Percentiles rank a stretch among this genome's conserved stretches.
phyloP scores from a whole-genome alignment of 2,329 filamentous ascomycete species.

The Monosporascus sp. region DNA sequence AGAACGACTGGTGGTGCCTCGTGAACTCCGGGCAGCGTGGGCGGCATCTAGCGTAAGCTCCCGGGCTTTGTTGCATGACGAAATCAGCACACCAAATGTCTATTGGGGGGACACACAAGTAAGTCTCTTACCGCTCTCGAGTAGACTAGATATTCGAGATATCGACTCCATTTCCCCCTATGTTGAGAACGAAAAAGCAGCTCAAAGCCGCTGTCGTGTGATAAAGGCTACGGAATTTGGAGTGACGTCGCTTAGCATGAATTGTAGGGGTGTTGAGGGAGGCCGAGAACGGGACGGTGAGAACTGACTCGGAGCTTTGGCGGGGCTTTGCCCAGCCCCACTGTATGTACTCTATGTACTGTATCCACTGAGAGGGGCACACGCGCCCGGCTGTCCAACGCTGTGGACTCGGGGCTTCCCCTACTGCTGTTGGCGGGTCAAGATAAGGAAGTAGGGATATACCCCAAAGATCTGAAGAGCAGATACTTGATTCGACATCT shows the following conservation, averaged over 20 bases:
- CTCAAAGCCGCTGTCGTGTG: constrained; percentile 20
- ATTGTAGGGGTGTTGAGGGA: too few relatives aligned
- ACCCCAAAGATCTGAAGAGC: too few relatives aligned
- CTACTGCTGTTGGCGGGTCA: too few relatives aligned
- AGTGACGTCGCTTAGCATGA: neutral
- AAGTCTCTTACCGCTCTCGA: constrained; percentile 75
- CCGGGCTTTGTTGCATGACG: constrained; percentile 57
- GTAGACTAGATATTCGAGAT: constrained; percentile 84
- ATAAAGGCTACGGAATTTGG: neutral
- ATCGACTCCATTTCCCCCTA: constrained; percentile 78
- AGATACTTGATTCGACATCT: too few relatives aligned
- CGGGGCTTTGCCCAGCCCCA: neutral
- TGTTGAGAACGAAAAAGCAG: constrained; percentile 16
- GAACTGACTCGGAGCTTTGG: constrained; percentile 3
- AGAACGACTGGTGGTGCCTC: constrained; percentile 54
- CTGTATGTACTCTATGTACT: too few relatives aligned
- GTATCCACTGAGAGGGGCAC: too few relatives aligned
- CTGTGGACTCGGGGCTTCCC: too few relatives aligned
- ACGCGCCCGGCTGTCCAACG: too few relatives aligned
- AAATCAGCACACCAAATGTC: constrained; percentile 7
- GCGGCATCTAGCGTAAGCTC: constrained; percentile 97
- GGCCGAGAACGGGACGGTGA: too few relatives aligned
- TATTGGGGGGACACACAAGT: neutral
- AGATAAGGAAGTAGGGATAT: too few relatives aligned
- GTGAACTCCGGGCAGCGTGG: constrained; percentile 70